These are phyloP conservation scores for Ulota crispa DNA, from an alignment of 225 moss, liverwort and hornwort species.

Conservation along the genomic window DNA sequence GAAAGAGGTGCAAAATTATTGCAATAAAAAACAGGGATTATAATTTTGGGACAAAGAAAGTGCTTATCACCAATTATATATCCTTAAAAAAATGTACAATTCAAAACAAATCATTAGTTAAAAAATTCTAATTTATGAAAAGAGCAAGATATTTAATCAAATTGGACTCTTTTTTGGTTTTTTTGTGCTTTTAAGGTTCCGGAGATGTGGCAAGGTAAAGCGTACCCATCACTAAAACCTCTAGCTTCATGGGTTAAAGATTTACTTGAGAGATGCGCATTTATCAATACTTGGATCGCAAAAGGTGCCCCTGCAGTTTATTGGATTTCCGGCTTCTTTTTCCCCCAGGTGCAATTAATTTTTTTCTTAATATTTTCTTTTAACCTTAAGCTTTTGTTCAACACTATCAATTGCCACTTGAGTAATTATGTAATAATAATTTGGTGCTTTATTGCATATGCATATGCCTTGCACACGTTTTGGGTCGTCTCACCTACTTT, in stretches of 20 bases:
- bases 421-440: too few relatives aligned
- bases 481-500: too few relatives aligned
- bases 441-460: too few relatives aligned
- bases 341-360: constrained; percentile 57
- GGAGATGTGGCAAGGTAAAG: constrained; percentile 91
- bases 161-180: fast-evolving
- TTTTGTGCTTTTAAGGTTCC: constrained; percentile 40
- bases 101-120: neutral
- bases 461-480: too few relatives aligned
- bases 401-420: neutral
- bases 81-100: too few relatives aligned
- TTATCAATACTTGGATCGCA: constrained; percentile 69
- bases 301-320: constrained; percentile 60
- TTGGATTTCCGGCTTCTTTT: constrained; percentile 91
- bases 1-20: too few relatives aligned
- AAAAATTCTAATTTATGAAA: neutral
- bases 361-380: neutral
- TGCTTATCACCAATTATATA: too few relatives aligned
- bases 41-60: too few relatives aligned
- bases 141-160: too few relatives aligned
- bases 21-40: too few relatives aligned
- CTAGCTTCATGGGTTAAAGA: constrained; percentile 77
- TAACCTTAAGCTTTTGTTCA: too few relatives aligned
- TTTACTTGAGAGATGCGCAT: constrained; percentile 74
- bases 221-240: constrained; percentile 86